These are phyloP conservation scores for Plenodomus tracheiphilus DNA, from an alignment of 2,329 filamentous ascomycete species.

Conservation along the genomic window DNA sequence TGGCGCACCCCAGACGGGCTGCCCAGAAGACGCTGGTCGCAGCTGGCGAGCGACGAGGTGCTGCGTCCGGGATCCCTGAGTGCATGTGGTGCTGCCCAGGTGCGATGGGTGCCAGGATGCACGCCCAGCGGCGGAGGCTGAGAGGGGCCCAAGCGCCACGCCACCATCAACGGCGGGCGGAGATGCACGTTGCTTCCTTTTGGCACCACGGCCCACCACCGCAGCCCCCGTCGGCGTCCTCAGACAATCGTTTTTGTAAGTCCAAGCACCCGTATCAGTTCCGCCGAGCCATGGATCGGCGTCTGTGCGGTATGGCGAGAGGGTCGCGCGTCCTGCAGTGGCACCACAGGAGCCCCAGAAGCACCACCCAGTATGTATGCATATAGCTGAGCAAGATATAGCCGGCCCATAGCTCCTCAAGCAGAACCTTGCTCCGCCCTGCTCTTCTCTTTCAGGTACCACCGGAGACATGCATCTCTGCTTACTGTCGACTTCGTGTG, in stretches of 20 bases:
- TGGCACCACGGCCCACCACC: neutral
- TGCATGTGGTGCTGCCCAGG: neutral
- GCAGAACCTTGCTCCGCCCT: neutral
- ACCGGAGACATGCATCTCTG: too few relatives aligned
- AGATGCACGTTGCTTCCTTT: constrained; percentile 4
- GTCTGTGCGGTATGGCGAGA: neutral
- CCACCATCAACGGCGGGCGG: constrained; percentile 12
- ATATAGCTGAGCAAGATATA: neutral
- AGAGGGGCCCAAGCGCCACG: constrained; percentile 2
- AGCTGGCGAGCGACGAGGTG: neutral
- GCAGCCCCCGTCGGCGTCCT: constrained; percentile 3
- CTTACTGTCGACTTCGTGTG: neutral
- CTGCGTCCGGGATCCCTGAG: neutral
- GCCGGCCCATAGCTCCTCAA: neutral
- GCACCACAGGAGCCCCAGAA: neutral
- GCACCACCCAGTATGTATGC: neutral
- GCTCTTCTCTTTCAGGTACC: too few relatives aligned
- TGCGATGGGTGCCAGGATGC: constrained; percentile 6
- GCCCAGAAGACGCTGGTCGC: constrained; percentile 14
- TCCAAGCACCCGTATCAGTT: neutral
- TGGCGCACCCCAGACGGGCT: constrained; percentile 6
- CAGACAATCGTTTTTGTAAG: constrained; percentile 8
- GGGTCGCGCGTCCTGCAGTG: neutral
- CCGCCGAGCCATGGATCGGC: neutral
- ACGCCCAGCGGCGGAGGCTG: constrained; percentile 5